A percentile compares a stretch with the other conserved stretches of the same genome.
phyloP scores from a whole-genome alignment of 2,329 filamentous ascomycete species.

The Scedosporium dehoogii region DNA sequence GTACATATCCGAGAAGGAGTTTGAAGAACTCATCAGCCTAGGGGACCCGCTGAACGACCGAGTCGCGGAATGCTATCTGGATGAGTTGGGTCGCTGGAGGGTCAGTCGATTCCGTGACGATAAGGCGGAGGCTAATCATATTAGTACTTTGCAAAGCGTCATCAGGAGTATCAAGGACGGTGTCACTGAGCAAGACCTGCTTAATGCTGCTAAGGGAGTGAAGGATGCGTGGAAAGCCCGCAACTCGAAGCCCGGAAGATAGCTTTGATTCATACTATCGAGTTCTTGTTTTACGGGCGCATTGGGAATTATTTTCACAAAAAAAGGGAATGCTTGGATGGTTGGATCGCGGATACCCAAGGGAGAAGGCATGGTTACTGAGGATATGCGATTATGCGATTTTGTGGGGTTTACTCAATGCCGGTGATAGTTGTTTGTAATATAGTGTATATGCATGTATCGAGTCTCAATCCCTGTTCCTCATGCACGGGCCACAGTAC shows the following conservation, averaged over 20 bases:
- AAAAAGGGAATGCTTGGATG: not conserved
- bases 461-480: not conserved
- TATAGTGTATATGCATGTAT: not conserved
- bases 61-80: constrained; percentile 84
- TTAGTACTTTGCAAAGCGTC: constrained; percentile 73
- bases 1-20: constrained; percentile 64
- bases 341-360: not conserved
- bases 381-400: not conserved
- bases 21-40: constrained; percentile 69
- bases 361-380: not conserved
- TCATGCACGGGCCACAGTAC: not conserved
- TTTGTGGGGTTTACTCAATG: not conserved
- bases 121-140: constrained; percentile 85
- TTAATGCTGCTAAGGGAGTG: constrained; percentile 59
- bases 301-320: not conserved
- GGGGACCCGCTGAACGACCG: constrained; percentile 71
- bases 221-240: constrained; percentile 71
- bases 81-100: constrained; percentile 67
- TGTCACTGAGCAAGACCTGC: constrained; percentile 73
- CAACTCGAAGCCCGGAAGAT: constrained; percentile 15
- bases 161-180: constrained; percentile 81
- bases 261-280: not conserved
- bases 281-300: constrained; percentile 4
- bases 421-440: not conserved
- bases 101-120: constrained; percentile 87